These are phyloP conservation scores for Chaetomium cochliodes DNA, from an alignment of 495 filamentous ascomycete species.

Conservation along the genomic window DNA sequence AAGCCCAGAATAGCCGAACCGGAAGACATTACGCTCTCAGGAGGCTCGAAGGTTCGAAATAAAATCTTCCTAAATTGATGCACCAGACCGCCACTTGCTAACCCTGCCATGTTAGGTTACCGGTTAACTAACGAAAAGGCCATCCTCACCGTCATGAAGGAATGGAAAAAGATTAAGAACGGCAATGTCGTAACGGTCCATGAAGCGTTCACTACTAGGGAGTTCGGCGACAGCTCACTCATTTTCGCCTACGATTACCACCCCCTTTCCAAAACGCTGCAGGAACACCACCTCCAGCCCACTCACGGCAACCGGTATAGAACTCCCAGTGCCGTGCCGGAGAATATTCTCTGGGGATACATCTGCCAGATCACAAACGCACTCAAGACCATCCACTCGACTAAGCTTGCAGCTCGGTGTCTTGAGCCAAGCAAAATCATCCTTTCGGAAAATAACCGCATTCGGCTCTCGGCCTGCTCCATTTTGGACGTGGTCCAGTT, in stretches of 20 bases:
- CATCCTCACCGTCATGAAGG: slow-evolving; percentile 71
- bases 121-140: slow-evolving; percentile 85
- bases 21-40: slow-evolving; percentile 81
- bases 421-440: slow-evolving; percentile 84
- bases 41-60: slow-evolving; percentile 65
- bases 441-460: slow-evolving; percentile 74
- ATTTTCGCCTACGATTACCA: slow-evolving; percentile 94
- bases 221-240: slow-evolving; percentile 91
- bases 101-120: slow-evolving; percentile 28
- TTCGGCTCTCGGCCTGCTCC: slow-evolving; percentile 84
- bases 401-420: slow-evolving; percentile 76
- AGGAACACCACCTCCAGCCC: slow-evolving; percentile 73
- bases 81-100: background rate
- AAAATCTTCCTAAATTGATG: background rate
- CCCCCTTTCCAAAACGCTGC: slow-evolving; percentile 83
- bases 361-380: slow-evolving; percentile 89
- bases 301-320: slow-evolving; percentile 49
- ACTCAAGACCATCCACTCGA: slow-evolving; percentile 78
- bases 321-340: slow-evolving; percentile 57
- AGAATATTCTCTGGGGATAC: slow-evolving; percentile 85
- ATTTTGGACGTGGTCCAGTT: slow-evolving; percentile 84
- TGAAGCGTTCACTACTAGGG: slow-evolving; percentile 88
- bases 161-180: slow-evolving; percentile 86
- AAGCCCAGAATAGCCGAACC: slow-evolving; percentile 85
- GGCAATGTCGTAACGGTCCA: slow-evolving; percentile 82